Conservation (phyloP, 164 flowering plant genomes). For the Buxus sempervirens region DNA sequence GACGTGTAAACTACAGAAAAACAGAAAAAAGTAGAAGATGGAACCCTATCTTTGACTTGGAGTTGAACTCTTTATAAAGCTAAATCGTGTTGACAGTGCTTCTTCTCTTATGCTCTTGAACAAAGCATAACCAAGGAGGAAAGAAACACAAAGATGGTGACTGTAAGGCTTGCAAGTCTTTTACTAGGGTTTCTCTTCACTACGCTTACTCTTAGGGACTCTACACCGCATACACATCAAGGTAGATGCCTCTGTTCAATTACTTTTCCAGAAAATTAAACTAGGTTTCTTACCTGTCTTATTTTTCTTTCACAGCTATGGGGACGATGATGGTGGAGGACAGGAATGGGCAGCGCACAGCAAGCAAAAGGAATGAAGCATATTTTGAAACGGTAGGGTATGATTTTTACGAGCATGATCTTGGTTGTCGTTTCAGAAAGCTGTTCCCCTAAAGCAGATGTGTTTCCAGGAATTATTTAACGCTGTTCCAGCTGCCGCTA, state of each 20-base stretch:
- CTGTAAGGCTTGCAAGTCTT: slow-evolving; percentile 23
- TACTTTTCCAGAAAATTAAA: not conserved
- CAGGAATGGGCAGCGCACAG: slow-evolving; percentile 7
- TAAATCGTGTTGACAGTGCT: slow-evolving; percentile 11
- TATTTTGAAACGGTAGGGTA: slow-evolving; percentile 26
- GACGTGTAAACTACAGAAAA: slow-evolving; percentile 1
- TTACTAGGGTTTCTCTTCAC: slow-evolving; percentile 34
- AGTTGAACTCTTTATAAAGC: slow-evolving; percentile 32
- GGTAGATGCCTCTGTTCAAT: slow-evolving; percentile 12
- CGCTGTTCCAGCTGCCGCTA: slow-evolving; percentile 14
- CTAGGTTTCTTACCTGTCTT: not conserved
- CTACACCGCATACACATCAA: slow-evolving; percentile 29
- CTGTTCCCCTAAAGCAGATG: too few species aligned
- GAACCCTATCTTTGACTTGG: slow-evolving; percentile 45
- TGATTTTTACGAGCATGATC: not conserved
- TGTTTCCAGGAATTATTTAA: slow-evolving; percentile 17
- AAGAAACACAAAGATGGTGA: slow-evolving; percentile 28
- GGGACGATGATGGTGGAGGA: not conserved
- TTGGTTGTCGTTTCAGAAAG: not conserved
- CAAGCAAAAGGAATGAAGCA: not conserved
- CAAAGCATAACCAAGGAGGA: slow-evolving; percentile 6
- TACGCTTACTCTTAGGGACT: slow-evolving; percentile 21
- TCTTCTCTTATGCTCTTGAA: slow-evolving; percentile 22
- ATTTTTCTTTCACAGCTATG: slow-evolving; percentile 9
- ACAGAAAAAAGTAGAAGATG: slow-evolving; percentile 14